Percentiles rank a stretch among this genome's conserved stretches.
phyloP scores from a whole-genome alignment of 202 grass and related monocot species.

The Digitaria exilis region DNA sequence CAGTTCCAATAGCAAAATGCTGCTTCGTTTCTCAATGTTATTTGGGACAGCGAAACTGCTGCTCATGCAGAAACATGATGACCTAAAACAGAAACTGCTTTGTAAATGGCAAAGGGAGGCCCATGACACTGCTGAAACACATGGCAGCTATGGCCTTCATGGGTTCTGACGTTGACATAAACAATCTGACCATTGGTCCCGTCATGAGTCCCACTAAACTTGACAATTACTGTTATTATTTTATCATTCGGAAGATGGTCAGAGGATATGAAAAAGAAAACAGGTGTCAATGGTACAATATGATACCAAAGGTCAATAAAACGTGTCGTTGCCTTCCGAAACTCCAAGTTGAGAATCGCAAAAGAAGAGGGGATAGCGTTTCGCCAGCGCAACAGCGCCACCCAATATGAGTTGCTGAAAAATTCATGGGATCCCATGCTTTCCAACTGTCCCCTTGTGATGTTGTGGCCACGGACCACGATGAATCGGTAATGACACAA shows the following conservation, averaged over 20 bases:
- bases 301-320: conserved; percentile 1
- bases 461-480: not conserved
- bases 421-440: conserved; percentile 36
- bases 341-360: not conserved
- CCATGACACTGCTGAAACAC: conserved; percentile 50
- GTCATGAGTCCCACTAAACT: conserved; percentile 29
- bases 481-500: not conserved
- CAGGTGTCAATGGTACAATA: conserved; percentile 16
- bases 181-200: conserved; percentile 22
- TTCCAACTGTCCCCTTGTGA: conserved; percentile 3
- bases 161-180: conserved; percentile 9
- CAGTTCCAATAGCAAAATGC: conserved; percentile 13
- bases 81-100: conserved; percentile 30
- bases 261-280: not conserved
- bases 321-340: conserved; percentile 22
- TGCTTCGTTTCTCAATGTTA: not conserved
- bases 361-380: not conserved
- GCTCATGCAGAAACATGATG: conserved; percentile 23
- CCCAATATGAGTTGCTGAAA: not conserved
- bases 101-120: conserved; percentile 21
- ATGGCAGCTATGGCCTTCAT: conserved; percentile 39
- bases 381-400: not conserved
- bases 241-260: conserved; percentile 25
- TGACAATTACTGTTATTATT: not conserved
- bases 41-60: conserved; percentile 26